These are phyloP conservation scores for Ophiocordyceps camponoti-leonardi DNA, from an alignment of 2,329 filamentous ascomycete genomes.

Conservation along the genomic window DNA sequence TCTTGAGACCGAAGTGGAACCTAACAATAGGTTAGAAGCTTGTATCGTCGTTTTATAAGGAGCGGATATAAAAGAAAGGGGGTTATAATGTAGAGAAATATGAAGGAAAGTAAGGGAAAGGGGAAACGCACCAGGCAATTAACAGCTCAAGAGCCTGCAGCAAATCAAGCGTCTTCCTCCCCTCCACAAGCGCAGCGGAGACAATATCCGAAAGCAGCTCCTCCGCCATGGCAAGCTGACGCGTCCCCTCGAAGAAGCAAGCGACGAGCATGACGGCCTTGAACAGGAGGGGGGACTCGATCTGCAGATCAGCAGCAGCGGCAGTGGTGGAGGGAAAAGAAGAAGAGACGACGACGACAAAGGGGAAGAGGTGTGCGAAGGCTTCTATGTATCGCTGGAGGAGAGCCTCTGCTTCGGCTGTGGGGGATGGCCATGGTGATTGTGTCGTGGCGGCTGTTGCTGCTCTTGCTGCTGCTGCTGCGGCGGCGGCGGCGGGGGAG, in stretches of 20 bases:
- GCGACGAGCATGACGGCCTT: constrained; percentile 29
- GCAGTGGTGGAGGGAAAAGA: constrained; percentile 14
- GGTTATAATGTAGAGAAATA: no score
- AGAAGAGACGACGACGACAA: constrained; percentile 23
- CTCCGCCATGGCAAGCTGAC: constrained; percentile 25
- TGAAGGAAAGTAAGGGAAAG: no score
- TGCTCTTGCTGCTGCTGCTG: no score
- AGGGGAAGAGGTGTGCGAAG: constrained; percentile 23
- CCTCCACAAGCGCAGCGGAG: constrained; percentile 20
- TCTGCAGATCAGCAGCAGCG: constrained; percentile 17
- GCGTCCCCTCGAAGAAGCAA: constrained; percentile 22
- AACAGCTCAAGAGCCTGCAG: constrained; percentile 28
- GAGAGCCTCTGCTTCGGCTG: constrained; percentile 21
- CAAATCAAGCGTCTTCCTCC: constrained; percentile 26
- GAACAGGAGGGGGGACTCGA: constrained; percentile 26
- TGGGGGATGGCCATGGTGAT: constrained; percentile 2
- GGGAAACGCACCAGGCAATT: constrained; percentile 23
- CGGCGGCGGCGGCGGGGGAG: constrained; percentile 10
- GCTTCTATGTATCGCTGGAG: constrained; percentile 18
- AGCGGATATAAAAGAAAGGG: neutral
- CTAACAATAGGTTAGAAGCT: no score
- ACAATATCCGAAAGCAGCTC: constrained; percentile 25
- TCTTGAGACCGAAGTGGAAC: constrained; percentile 30
- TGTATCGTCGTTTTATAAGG: no score
- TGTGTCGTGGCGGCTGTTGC: no score